These are phyloP conservation scores for Ogataea pilisensis DNA, from an alignment of 805 yeast genomes.

Conservation along the genomic window DNA sequence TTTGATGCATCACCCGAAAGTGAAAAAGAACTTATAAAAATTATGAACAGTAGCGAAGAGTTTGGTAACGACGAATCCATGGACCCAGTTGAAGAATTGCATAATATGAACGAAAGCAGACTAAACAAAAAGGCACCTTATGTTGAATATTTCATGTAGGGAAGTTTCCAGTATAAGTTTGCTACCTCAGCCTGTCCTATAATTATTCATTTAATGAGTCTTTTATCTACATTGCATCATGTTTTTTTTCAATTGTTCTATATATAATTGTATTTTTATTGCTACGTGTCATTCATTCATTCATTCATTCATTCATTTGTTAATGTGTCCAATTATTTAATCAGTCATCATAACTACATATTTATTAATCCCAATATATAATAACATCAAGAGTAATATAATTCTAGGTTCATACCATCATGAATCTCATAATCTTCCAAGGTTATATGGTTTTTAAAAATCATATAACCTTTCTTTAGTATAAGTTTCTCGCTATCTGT, in stretches of 20 bases:
- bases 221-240: not conserved
- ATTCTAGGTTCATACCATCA: conserved; percentile 80
- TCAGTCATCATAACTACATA: no score
- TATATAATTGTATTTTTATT: no score
- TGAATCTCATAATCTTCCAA: conserved; percentile 94
- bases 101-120: conserved; percentile 15
- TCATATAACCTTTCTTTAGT: conserved; percentile 79
- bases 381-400: conserved; percentile 67
- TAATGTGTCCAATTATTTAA: not conserved
- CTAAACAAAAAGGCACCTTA: conserved; percentile 34
- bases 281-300: not conserved
- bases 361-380: no score
- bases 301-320: not conserved
- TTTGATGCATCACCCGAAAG: conserved; percentile 98
- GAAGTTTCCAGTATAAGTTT: no score
- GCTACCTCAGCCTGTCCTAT: no score
- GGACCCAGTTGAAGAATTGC: conserved; percentile 11
- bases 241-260: not conserved
- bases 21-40: conserved; percentile 47
- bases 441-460: conserved; percentile 84
- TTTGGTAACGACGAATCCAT: conserved; percentile 9
- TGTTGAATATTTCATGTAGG: conserved; percentile 38
- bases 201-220: conserved; percentile 1
- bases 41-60: conserved; percentile 35
- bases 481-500: conserved; percentile 61